These are phyloP conservation scores for Candida xiaguanensis DNA, from an alignment of 805 yeast species.

Conservation along the genomic window DNA sequence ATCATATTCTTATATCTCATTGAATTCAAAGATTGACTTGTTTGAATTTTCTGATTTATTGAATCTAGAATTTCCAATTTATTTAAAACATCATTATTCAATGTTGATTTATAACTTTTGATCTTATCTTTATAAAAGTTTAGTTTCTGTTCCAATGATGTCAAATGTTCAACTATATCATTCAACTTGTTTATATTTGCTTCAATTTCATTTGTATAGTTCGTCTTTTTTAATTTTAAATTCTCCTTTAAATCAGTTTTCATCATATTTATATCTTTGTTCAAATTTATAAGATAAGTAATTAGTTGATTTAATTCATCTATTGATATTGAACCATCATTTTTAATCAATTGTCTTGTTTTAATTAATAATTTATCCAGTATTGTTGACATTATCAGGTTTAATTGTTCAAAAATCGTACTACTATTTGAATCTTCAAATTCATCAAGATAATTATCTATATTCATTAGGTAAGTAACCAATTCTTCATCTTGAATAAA, in stretches of 20 bases:
- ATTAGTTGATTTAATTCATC: conserved; percentile 16
- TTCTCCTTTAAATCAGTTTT: conserved; percentile 16
- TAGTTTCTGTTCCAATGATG: conserved; percentile 23
- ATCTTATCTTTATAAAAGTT: conserved; percentile 20
- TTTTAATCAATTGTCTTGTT: neutral
- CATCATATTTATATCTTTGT: conserved; percentile 16
- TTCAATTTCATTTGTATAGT: conserved; percentile 24
- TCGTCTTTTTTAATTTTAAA: conserved; percentile 15
- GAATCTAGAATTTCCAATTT: conserved; percentile 31
- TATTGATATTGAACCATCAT: conserved; percentile 4
- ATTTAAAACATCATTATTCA: conserved; percentile 23
- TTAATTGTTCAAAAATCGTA: conserved; percentile 8
- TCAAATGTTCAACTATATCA: conserved; percentile 22
- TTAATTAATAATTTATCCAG: conserved; percentile 5
- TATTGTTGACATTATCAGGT: conserved; percentile 6
- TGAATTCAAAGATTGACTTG: conserved; percentile 16
- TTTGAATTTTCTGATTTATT: conserved; percentile 24
- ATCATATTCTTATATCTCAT: conserved; percentile 15
- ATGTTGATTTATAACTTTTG: conserved; percentile 20
- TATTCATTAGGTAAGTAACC: conserved; percentile 23
- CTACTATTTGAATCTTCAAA: conserved; percentile 10
- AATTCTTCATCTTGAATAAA: conserved; percentile 22
- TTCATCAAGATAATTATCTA: conserved; percentile 22
- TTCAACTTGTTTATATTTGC: conserved; percentile 24
- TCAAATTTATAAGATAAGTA: conserved; percentile 16